phyloP scores from a whole-genome alignment of 2,329 filamentous ascomycete species.

The Aspergillus sp. region DNA sequence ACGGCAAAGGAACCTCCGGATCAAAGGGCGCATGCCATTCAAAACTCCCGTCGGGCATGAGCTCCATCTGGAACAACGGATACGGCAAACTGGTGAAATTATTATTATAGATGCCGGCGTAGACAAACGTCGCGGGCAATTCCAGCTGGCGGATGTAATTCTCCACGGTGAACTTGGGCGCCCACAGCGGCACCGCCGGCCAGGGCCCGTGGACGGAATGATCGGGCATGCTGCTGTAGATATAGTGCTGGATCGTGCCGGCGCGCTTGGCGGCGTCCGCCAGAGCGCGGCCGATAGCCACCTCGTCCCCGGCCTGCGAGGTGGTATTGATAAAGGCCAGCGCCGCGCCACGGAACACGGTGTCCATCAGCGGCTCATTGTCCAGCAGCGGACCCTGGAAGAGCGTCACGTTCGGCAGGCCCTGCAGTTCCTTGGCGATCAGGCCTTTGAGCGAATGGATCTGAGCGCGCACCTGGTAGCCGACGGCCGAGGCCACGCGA shows the following conservation, averaged over 20 bases:
- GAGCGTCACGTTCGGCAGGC: conserved; percentile 71
- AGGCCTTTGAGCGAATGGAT: conserved; percentile 78
- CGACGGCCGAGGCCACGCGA: conserved; percentile 84
- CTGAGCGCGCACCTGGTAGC: conserved; percentile 88
- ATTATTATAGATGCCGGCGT: conserved; percentile 97
- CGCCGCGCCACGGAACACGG: conserved; percentile 75
- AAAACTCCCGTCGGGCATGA: conserved; percentile 76
- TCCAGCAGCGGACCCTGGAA: conserved; percentile 60
- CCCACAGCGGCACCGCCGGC: conserved; percentile 84
- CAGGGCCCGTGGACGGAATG: conserved; percentile 75
- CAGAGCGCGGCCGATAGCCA: conserved; percentile 76
- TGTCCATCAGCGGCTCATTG: conserved; percentile 62
- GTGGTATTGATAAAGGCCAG: conserved; percentile 97
- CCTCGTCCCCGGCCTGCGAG: conserved; percentile 82
- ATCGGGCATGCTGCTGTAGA: conserved; percentile 97
- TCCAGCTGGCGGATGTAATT: conserved; percentile 78
- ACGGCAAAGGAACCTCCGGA: conserved; percentile 78
- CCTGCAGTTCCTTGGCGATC: conserved; percentile 76
- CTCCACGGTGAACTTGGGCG: conserved; percentile 84
- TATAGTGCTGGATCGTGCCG: conserved; percentile 71
- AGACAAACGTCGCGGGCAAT: conserved; percentile 83
- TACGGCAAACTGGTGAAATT: conserved; percentile 93
- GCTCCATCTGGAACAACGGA: conserved; percentile 90
- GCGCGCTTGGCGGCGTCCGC: conserved; percentile 82
- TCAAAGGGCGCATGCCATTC: conserved; percentile 92